A percentile compares a stretch with the other conserved stretches of the same genome.
These are phyloP conservation scores for Penicillium flavigenum DNA, from an alignment of 495 filamentous ascomycete genomes.

Conservation along the genomic window DNA sequence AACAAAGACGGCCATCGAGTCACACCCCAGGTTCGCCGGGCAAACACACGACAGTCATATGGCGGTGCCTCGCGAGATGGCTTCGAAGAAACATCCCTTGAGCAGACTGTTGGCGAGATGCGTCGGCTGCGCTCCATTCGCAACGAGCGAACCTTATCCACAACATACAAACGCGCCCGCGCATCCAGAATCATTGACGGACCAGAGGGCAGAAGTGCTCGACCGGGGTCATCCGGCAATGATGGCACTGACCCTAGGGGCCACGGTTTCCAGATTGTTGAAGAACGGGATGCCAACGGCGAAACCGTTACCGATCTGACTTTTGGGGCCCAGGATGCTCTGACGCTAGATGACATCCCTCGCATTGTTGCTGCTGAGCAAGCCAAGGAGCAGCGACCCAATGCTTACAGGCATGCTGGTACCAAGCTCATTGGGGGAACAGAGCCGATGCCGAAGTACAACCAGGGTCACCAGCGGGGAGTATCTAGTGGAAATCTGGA, in stretches of 20 bases:
- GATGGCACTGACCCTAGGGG: slow-evolving; percentile 58
- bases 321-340: slow-evolving; percentile 84
- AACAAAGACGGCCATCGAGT: slow-evolving; percentile 62
- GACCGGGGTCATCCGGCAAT: slow-evolving; percentile 76
- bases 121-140: slow-evolving; percentile 85
- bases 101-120: slow-evolving; percentile 95
- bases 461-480: slow-evolving; percentile 76
- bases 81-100: slow-evolving; percentile 74
- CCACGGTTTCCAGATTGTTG: slow-evolving; percentile 74
- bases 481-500: slow-evolving; percentile 65
- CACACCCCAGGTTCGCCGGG: slow-evolving; percentile 49
- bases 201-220: slow-evolving; percentile 71
- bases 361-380: slow-evolving; percentile 94
- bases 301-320: slow-evolving; percentile 73
- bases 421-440: slow-evolving; percentile 64
- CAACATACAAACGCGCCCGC: slow-evolving; percentile 83
- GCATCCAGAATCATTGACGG: slow-evolving; percentile 92
- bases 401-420: slow-evolving; percentile 73
- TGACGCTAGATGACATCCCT: slow-evolving; percentile 97
- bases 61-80: slow-evolving; percentile 58
- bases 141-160: slow-evolving; percentile 89
- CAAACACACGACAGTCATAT: slow-evolving; percentile 69
- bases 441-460: slow-evolving; percentile 65
- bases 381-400: slow-evolving; percentile 86
- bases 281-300: slow-evolving; percentile 74